Base-by-base conservation (phyloP, 768 basidiomycete genomes). In the Suillus americanus region DNA sequence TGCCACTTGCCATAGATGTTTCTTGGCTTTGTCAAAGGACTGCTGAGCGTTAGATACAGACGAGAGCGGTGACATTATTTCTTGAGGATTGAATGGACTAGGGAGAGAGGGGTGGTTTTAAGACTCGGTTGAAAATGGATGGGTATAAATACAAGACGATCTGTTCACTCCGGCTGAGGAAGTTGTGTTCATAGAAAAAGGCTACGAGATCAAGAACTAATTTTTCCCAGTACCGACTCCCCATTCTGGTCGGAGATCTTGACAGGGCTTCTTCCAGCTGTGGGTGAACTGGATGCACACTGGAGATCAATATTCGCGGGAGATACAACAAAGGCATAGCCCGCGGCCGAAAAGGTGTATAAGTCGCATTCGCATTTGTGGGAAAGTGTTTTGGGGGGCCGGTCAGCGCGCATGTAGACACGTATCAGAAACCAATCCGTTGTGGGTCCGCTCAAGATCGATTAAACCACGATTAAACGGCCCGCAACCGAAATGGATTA, bases 141-240 rank as follows among this genome's bases (percentile, higher is more conserved):
- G 65, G 71, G 72, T 65, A 69, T 75, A 77, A 75, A 73, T 66
- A 72, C 64, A 60, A 69, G 69, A 63, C 62, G 59, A 64, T 66
- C 72, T 73, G 50, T 70, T 62, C 69, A 59, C 23, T 59, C 63
- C 41, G 38, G 40, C 73, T 73, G 75, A 75, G 66, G 73, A 75
- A 72, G 75, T 77, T 77, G 71, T 76, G 72, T 70, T 76, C 73
- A 73, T 76, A 78, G 76, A 78, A 78, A 76, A 73, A 77, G 46
- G 74, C 40, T 56, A 78, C 75, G 75, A 69, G 75, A 76, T 78
- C 75, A 78, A 67, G 69, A 68, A 69, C 76, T 73, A 76, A 76
- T 75, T 71, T 77, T 76, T 66, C 76, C 72, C 69, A 67, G 71
- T 69, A 74, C 67, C 73, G 75, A 78, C 75, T 71, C 66, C 67